phyloP scores from a whole-genome alignment of 345 rosid species.

The Cardamine chenopodiifolia region DNA sequence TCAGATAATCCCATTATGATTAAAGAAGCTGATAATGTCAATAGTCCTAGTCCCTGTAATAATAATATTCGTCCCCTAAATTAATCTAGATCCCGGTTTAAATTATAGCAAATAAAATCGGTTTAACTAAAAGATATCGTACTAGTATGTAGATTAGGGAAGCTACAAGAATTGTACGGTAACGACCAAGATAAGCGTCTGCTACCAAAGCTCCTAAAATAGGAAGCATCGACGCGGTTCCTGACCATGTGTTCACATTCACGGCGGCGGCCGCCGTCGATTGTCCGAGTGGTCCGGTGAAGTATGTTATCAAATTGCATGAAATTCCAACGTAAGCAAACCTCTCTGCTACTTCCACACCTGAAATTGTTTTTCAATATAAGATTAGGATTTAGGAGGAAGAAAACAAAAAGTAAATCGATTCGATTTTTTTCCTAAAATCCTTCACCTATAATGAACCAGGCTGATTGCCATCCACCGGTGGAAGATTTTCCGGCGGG shows the following conservation, averaged over 20 bases:
- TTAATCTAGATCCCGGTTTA: constrained; percentile 12
- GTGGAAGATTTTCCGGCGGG: constrained; percentile 36
- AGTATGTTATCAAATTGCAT: constrained; percentile 49
- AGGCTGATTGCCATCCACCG: constrained; percentile 43
- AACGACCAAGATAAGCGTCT: constrained; percentile 61
- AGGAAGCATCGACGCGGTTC: constrained; percentile 48
- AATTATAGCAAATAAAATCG: background rate
- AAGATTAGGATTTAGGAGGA: background rate
- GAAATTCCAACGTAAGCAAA: constrained; percentile 51
- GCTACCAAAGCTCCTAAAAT: constrained; percentile 55
- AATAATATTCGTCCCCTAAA: background rate
- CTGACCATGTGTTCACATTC: constrained; percentile 57
- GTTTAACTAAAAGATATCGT: background rate
- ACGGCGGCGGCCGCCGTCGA: constrained; percentile 53
- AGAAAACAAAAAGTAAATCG: background rate
- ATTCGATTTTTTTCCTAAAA: background rate
- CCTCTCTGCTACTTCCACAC: constrained; percentile 57
- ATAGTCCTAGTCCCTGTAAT: constrained; percentile 57
- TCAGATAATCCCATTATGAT: constrained; percentile 45
- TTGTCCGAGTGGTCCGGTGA: constrained; percentile 55
- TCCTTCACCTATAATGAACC: constrained; percentile 35
- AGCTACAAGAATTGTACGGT: constrained; percentile 48
- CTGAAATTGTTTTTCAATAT: background rate
- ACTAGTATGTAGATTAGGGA: constrained; percentile 48
- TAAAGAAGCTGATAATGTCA: constrained; percentile 65